phyloP scores from a whole-genome alignment of 768 basidiomycete species.

The Termitomyces sp. region DNA sequence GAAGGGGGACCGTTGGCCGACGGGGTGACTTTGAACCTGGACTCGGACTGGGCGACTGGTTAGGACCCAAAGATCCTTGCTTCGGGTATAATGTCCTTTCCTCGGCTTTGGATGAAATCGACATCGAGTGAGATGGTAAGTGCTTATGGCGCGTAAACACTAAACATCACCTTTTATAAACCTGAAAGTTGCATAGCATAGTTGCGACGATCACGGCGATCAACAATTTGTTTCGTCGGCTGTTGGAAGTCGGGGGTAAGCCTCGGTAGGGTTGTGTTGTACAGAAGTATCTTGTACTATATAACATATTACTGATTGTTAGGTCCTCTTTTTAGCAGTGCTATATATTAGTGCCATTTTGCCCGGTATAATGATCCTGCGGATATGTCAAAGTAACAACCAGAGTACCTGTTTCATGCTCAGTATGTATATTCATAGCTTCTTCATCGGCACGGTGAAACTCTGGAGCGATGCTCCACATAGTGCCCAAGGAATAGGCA shows the following conservation, averaged over 20 bases:
- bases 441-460: background rate
- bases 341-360: too few species aligned
- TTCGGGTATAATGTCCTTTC: background rate
- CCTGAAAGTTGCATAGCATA: background rate
- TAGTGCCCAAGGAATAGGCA: background rate
- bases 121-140: slow-evolving; percentile 1
- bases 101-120: slow-evolving; percentile 1
- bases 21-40: slow-evolving; percentile 19
- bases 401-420: too few species aligned
- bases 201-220: slow-evolving; percentile 8
- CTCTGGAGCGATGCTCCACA: background rate
- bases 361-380: too few species aligned
- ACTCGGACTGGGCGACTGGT: slow-evolving; percentile 1
- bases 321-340: too few species aligned
- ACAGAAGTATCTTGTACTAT: too few species aligned
- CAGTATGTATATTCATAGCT: too few species aligned
- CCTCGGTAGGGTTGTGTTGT: too few species aligned
- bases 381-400: too few species aligned
- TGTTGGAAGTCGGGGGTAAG: background rate
- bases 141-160: too few species aligned
- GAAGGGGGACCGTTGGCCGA: slow-evolving; percentile 27
- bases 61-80: background rate
- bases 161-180: background rate
- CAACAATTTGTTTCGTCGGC: background rate
- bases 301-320: too few species aligned